Evolutionary conservation across 2,329 filamentous ascomycete species (phyloP), one percentile per base, ranked within the genome.

Genomic region (Rhynchosporium agropyri): DNA sequence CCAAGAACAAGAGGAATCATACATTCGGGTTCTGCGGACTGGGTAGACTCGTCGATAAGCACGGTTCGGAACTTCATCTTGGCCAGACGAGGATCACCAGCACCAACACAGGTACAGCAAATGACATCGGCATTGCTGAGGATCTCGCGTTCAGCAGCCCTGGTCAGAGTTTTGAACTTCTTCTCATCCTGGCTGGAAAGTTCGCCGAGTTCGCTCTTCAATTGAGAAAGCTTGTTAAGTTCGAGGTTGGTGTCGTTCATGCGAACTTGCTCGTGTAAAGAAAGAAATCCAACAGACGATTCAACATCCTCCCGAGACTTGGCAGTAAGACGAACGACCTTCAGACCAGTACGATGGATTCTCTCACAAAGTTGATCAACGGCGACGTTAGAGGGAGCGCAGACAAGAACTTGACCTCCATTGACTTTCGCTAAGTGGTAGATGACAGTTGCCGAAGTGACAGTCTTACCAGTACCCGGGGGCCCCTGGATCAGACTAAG

Each of bases 11-110:
- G 81, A 20, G 95, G 95, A 71, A 99, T 99, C 92, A 99, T 96
- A 77, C 95, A 99, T 77, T 99, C 95, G 0, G 95, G 95, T 76
- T 99, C 95, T 2, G 95, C 95, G 15, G 95, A 97, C 74, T 99
- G 95, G 0, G 95, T 99, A 49, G 94, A 98, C 78, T 99, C 95
- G 74, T 99, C 95, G 69, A 99, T 98, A 46, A 99, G 82, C 26
- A 99, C 95, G 67, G 96, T 99, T 67, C 95, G 89, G 81, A 99
- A 99, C 78, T 97, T 97, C 84, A 97, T 92, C 80, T 98, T 98
- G 56, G 93, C 87, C 59, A 99, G 85, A 69, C 95, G 90, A 63
- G 95, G 95, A 75, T 99, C 95, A 64, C 95, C 95, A 43, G 95
- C 95, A 77, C 95, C 95, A 72, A 99, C 95, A 70, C 95, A 99